Evolutionary conservation across 73 alveolate species (phyloP).

Genomic region (Effrenium voratum): DNA sequence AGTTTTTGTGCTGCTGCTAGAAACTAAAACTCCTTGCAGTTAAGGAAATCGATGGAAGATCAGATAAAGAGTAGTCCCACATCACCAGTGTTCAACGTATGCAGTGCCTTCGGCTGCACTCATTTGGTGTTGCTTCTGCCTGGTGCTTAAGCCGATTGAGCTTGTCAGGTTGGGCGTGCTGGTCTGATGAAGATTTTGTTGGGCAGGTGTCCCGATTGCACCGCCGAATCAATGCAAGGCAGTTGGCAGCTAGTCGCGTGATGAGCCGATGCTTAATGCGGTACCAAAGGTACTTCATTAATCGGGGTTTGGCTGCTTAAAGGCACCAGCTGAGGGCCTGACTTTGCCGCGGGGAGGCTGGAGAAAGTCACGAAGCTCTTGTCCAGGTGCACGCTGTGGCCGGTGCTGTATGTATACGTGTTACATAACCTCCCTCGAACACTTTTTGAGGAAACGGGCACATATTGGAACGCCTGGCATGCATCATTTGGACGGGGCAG

Average conservation of each 20-base stretch:
- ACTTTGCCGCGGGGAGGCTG: neutral
- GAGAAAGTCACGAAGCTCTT: neutral
- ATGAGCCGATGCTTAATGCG: constrained; percentile 30
- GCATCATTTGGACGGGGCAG: neutral
- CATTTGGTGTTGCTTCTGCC: too few species aligned
- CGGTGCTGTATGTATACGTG: too few species aligned
- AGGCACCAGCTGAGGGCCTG: too few species aligned
- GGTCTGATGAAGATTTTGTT: constrained; percentile 55
- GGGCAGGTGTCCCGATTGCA: neutral
- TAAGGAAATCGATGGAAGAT: neutral
- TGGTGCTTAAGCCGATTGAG: too few species aligned
- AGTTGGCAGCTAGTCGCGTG: neutral
- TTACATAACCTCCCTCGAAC: too few species aligned
- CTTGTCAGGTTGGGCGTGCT: constrained; percentile 58
- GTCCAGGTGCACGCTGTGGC: neutral
- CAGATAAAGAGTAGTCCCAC: neutral
- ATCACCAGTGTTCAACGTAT: neutral
- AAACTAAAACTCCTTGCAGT: too few species aligned
- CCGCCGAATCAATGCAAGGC: neutral
- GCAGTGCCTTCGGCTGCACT: neutral
- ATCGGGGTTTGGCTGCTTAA: neutral
- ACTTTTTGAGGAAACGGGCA: neutral
- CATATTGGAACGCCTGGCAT: neutral
- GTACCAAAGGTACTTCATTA: neutral
- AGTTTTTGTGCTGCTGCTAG: too few species aligned